Evolutionary conservation across 2,329 filamentous ascomycete species (phyloP), one percentile per base, ranked within the genome.

Genomic region (Scedosporium minutisporum): DNA sequence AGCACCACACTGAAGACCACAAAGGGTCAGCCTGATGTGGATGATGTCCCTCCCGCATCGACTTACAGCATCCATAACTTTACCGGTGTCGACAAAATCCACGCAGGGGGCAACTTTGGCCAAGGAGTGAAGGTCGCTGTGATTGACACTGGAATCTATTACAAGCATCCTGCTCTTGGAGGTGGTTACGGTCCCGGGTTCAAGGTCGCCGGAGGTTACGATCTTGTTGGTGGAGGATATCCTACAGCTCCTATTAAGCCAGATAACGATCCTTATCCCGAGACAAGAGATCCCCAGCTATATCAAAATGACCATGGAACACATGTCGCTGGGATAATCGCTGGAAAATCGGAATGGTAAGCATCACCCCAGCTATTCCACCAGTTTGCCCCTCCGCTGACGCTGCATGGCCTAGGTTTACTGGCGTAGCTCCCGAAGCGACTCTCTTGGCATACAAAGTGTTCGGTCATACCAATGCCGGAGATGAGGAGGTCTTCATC

Each of bases 131-230:
- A 69, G 41, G 68, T 77, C 41, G 75, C 75, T 7, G 68, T 77
- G 29, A 71, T 77, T 46, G 76, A 77, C 61, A 75, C 74, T 0
- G 75, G 75, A 0, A 68, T 77, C 29, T 74, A 76, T 59, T 77
- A 77, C 57, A 73, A 69, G 0, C 76, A 77, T 53, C 62, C 63
- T 6, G 65, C 64, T 18, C 72, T 76, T 21, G 74, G 74, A 18
- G 73, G 74, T 0, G 76, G 74, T 59, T 75, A 76, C 65, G 74
- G 74, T 0, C 70, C 69, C n/a, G 70, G 72, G 7, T 76, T 74
- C 61, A 76, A 76, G 65, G 61, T 76, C 25, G 68, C 68, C 6
- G 74, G 74, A 27, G 74, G 74, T 1, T 75, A 75, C 58, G 74
- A 76, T 62, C 68, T 76, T 53, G 74, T 74, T 9, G 74, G 74